Base-by-base conservation (phyloP, 495 filamentous ascomycete genomes). In the Trichocladium uniseriatum region DNA sequence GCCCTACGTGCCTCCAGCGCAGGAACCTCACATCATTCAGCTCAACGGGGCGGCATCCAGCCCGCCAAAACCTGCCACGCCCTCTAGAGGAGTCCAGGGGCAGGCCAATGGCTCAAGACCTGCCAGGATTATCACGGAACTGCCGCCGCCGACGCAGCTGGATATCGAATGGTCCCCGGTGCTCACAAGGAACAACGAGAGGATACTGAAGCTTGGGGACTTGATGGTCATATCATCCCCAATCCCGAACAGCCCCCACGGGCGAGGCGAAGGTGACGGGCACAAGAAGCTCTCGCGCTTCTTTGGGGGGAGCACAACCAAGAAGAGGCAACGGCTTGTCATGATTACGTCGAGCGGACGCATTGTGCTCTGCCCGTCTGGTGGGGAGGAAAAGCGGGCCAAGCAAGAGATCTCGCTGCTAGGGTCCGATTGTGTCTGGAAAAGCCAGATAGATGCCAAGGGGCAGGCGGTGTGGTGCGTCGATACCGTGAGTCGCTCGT, bases 141-240 rank as follows among this genome's bases (percentile, higher is more conserved):
- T 99, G 21, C 89, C 94, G 2, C 90, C 94, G 27, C 94, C 94
- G 9, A 94, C 85, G 48, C 94, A 99, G 63, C 74, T 99, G 14
- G 94, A 99, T 65, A 95, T 99, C 49, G 94, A 97, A 67, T 99
- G 94, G 94, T 96, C 91, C 2, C 94, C 94, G 8, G 94, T 99
- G 3, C 68, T 99, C 45, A 95, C 86, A 27, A 83, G 80, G 48
- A 80, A 77, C 48, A 95, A 96, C 59, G 94, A 99, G 69, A 77
- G 94, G 41, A 99, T 99, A 47, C 63, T 99, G 51, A 95, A 94
- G 61, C 74, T 99, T 20, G 94, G 94, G 3, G 94, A 97, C 57
- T 67, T 94, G 44, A 76, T 87, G 58, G 89, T 97, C 9, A 70
- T 83, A 52, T 84, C 87, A 3, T 78, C 86, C 3, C 86, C 88